Evolutionary conservation across 768 basidiomycete species (phyloP).

Genomic region (Boletellus ananas): DNA sequence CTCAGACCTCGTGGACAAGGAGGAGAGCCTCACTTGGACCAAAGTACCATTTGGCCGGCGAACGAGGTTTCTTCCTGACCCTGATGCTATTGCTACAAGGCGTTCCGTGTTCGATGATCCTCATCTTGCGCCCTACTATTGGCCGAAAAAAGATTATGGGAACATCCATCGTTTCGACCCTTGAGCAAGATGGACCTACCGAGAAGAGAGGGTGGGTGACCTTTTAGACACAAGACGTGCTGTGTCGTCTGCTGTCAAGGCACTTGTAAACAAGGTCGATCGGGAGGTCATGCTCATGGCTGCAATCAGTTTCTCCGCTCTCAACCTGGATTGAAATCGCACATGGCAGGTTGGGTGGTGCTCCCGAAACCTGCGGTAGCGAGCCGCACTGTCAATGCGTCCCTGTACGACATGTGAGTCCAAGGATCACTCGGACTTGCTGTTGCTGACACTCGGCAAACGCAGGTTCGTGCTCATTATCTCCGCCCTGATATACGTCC

Average conservation of each 20-base stretch:
- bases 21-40: slow-evolving; percentile 4
- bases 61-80: slow-evolving; percentile 8
- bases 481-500: slow-evolving; percentile 53
- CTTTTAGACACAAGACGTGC: neutral
- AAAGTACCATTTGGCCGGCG: slow-evolving; percentile 3
- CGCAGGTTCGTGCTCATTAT: slow-evolving; percentile 44
- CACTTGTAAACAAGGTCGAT: slow-evolving; percentile 52
- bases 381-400: slow-evolving; percentile 56
- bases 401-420: slow-evolving; percentile 52
- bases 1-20: slow-evolving; percentile 9
- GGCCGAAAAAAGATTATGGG: slow-evolving; percentile 51
- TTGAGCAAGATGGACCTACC: slow-evolving; percentile 54
- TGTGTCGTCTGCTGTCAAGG: slow-evolving; percentile 23
- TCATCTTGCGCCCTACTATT: slow-evolving; percentile 37
- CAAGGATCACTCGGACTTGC: too few relatives aligned
- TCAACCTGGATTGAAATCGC: slow-evolving; percentile 56
- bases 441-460: neutral
- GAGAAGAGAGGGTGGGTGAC: slow-evolving; percentile 45
- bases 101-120: slow-evolving; percentile 54
- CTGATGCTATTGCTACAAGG: slow-evolving; percentile 44
- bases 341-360: slow-evolving; percentile 48
- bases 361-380: slow-evolving; percentile 57
- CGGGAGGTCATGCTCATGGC: slow-evolving; percentile 60
- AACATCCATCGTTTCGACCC: slow-evolving; percentile 56
- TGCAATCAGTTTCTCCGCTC: slow-evolving; percentile 52